Conservation (phyloP, 176 grass and related monocot genomes). For the Dactylis glomerata region DNA sequence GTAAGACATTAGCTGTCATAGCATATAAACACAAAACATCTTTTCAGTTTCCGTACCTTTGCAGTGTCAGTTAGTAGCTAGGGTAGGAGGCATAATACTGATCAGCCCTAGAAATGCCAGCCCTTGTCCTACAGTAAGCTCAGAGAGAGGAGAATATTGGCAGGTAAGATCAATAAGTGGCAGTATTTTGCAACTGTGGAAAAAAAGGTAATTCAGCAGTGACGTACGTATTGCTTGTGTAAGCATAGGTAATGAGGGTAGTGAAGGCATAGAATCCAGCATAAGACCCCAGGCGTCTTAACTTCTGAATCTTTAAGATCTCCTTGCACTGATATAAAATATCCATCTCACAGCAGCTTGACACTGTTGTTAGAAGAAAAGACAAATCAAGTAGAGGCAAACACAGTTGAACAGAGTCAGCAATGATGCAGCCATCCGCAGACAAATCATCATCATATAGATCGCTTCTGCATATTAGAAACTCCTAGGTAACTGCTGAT, state of each 20-base stretch:
- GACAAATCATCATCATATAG: background rate
- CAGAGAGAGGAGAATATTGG: background rate
- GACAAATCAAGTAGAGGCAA: background rate
- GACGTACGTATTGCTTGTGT: constrained; percentile 72
- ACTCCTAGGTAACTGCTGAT: background rate
- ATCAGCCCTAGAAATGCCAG: constrained; percentile 72
- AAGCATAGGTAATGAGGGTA: constrained; percentile 68
- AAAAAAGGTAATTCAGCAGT: constrained; percentile 15
- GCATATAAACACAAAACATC: background rate
- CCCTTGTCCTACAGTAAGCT: constrained; percentile 56
- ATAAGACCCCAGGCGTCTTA: constrained; percentile 61
- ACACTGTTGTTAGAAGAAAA: background rate
- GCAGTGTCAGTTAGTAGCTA: constrained; percentile 75
- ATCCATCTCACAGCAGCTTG: constrained; percentile 39
- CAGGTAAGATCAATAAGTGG: background rate
- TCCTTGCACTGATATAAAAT: constrained; percentile 65
- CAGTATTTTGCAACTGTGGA: constrained; percentile 1
- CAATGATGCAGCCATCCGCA: background rate
- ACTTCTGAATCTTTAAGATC: constrained; percentile 78
- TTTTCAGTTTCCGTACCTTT: constrained; percentile 55
- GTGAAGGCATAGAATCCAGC: constrained; percentile 77
- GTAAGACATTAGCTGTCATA: background rate
- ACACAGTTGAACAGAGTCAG: background rate
- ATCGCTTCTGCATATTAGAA: background rate
- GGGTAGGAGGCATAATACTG: constrained; percentile 86